Base-by-base conservation (phyloP, 768 basidiomycete species). In the Tephrocybe rancida region DNA sequence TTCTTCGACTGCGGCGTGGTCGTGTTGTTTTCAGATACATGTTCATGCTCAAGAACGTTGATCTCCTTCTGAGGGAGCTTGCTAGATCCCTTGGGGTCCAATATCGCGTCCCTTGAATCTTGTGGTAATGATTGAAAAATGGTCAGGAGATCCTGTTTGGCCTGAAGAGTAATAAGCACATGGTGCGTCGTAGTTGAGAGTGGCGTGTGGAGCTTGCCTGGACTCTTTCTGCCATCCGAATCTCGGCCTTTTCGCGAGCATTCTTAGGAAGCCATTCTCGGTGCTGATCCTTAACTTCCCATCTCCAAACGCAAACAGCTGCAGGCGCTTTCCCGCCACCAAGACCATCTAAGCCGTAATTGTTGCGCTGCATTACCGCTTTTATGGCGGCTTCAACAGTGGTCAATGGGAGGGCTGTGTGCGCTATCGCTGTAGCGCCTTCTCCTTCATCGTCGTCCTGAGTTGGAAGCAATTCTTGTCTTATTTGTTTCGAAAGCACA, bases 271-370 rank as follows among this genome's bases (percentile, higher is more conserved):
- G 66, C 81, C 86, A 87, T 51, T 81, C 76, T 53, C 73, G 71
- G 57, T 79, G 74, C 18, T 76, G 60, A 2, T 82, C 77, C 61
- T 82, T 83, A 10, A 90, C 85, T 66, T 96, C 94, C 94, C 93
- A 96, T 47, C 90, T 76, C 92, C 91, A 95, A 19, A 88, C 73
- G 56, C 81, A 86, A 29, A 90, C 70, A n/a, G 81, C 72, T 6
- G 86, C 82, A 13, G 87, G 85, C 19, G 74, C 62, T 64, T 80
- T 89, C 48, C 73, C 72, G 30, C 80, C 81, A 9, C 70, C 62
- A 16, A 71, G 62, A 2, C 72, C 69, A 48, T 90, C 84, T 5
- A 95, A 68, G 1, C 94, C 94, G 63, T 95, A 95, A 67, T 96
- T 95, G 24, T 79, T 81, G 14, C 94, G 85, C 25, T 67, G 73